Evolutionary conservation across 73 alveolate species (phyloP).

Genomic region (Tetrahymena thermophila): DNA sequence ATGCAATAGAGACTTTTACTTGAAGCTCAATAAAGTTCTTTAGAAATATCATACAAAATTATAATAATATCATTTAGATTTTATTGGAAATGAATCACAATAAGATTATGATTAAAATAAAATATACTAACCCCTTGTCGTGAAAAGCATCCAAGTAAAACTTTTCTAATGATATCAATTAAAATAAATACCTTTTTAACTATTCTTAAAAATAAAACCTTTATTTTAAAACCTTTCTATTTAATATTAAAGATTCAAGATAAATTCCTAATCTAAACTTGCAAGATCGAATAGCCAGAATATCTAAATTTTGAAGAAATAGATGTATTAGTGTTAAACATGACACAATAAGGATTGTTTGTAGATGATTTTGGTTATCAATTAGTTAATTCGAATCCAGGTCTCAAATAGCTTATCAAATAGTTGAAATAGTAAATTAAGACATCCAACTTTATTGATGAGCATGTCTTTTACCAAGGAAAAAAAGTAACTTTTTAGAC

Average conservation of each 20-base stretch:
- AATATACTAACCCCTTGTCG: not conserved
- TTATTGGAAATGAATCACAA: not conserved
- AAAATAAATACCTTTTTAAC: not conserved
- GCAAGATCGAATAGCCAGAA: not conserved
- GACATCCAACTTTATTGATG: not conserved
- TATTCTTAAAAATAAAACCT: too few species aligned
- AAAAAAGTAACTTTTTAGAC: not conserved
- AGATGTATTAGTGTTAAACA: not conserved
- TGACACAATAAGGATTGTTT: not conserved
- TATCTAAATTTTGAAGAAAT: not conserved
- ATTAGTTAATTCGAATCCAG: not conserved
- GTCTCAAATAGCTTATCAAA: not conserved
- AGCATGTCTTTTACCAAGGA: not conserved
- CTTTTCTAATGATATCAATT: not conserved
- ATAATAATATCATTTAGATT: not conserved
- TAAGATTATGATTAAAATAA: not conserved
- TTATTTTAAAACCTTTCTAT: not conserved
- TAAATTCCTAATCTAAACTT: not conserved
- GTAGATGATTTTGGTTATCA: not conserved
- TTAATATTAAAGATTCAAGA: not conserved
- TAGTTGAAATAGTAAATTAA: not conserved
- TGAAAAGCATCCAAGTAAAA: not conserved
- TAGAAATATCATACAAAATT: not conserved
- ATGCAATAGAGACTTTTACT: not conserved
- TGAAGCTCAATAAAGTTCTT: not conserved